Evolutionary conservation across 2,329 filamentous ascomycete species (phyloP).

Genomic region (Akanthomyces uredinophilus): DNA sequence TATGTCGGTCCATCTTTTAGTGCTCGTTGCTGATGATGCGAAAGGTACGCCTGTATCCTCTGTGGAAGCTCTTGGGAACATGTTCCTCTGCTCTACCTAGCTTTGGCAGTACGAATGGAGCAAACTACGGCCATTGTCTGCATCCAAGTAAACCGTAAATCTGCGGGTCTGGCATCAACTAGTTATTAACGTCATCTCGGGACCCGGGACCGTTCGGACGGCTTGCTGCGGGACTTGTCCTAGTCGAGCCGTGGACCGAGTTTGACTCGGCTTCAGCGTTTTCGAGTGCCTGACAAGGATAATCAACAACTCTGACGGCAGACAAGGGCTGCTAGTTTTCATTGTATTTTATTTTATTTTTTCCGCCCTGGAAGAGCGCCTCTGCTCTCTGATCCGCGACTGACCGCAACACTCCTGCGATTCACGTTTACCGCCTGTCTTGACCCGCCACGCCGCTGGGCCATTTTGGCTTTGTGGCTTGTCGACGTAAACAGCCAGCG

Average conservation of each 20-base stretch:
- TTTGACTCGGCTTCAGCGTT: neutral
- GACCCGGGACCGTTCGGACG: constrained; percentile 1
- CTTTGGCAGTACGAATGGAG: too few relatives aligned
- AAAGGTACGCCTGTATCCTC: too few relatives aligned
- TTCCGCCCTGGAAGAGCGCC: neutral
- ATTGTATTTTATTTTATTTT: neutral
- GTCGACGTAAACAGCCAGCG: neutral
- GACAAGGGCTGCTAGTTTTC: neutral
- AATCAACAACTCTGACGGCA: too few relatives aligned
- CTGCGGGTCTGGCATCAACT: too few relatives aligned
- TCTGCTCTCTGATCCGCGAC: neutral
- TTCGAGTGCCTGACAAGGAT: neutral
- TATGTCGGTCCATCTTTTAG: too few relatives aligned
- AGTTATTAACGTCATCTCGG: neutral
- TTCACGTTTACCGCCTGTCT: neutral
- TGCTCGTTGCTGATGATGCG: too few relatives aligned
- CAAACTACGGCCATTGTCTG: neutral
- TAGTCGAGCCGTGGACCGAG: neutral
- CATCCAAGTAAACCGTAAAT: too few relatives aligned
- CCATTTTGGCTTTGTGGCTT: constrained; percentile 9
- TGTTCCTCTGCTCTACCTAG: too few relatives aligned
- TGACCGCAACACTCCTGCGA: neutral
- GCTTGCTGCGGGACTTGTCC: neutral
- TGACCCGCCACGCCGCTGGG: neutral
- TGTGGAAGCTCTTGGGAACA: too few relatives aligned